Evolutionary conservation across 1,284 basidiomycete species (phyloP).

Genomic region (Moesziomyces globuligerus): DNA sequence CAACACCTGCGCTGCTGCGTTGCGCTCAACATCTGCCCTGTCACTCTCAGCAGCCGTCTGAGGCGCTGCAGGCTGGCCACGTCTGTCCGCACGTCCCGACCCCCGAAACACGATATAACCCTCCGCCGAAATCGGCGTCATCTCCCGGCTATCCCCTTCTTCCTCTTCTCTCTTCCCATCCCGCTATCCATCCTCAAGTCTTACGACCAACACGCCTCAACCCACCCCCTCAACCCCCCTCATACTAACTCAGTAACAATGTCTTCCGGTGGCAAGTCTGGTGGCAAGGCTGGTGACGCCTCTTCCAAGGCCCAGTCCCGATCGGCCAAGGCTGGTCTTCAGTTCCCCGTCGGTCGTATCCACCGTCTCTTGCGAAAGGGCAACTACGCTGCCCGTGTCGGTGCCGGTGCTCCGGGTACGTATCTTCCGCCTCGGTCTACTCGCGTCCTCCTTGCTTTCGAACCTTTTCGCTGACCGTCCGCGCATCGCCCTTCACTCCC

Average conservation of each 20-base stretch:
- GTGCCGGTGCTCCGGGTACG: constrained; percentile 79
- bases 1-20: not conserved
- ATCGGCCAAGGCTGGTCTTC: constrained; percentile 76
- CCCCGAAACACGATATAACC: constrained; percentile 40
- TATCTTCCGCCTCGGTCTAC: constrained; percentile 26
- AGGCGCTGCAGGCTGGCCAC: not conserved
- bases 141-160: constrained; percentile 16
- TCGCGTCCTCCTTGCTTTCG: not conserved
- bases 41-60: too few relatives aligned
- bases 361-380: constrained; percentile 91
- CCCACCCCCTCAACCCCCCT: constrained; percentile 21
- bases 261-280: constrained; percentile 70
- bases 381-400: constrained; percentile 82
- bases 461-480: constrained; percentile 7
- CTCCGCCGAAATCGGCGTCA: constrained; percentile 30
- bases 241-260: constrained; percentile 35
- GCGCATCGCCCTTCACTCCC: constrained; percentile 42
- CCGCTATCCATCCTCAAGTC: constrained; percentile 28
- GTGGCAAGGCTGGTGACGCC: constrained; percentile 67
- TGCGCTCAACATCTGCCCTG: too few relatives aligned
- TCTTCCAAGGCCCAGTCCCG: constrained; percentile 75
- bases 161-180: constrained; percentile 20
- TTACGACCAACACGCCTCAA: constrained; percentile 20
- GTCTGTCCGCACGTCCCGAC: constrained; percentile 8
- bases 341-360: constrained; percentile 94